A percentile compares a stretch with the other conserved stretches of the same genome.
phyloP scores from a whole-genome alignment of 2,329 filamentous ascomycete genomes.

The Aaosphaeria arxii region DNA sequence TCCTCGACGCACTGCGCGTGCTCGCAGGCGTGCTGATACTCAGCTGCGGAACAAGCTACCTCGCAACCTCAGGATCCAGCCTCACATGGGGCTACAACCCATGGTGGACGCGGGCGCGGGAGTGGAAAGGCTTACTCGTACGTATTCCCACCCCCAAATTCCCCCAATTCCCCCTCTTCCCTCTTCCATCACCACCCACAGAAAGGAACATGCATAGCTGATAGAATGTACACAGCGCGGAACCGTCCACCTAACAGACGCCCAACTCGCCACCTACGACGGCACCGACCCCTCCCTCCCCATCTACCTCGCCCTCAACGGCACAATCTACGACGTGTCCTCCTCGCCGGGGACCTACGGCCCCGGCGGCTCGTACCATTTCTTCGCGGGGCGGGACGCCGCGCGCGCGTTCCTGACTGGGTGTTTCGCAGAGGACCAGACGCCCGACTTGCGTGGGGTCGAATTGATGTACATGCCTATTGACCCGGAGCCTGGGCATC shows the following conservation, averaged over 20 bases:
- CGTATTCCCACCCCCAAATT: slow-evolving; percentile 1
- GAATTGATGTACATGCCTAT: slow-evolving; percentile 79
- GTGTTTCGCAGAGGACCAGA: slow-evolving; percentile 84
- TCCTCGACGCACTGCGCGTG: slow-evolving; percentile 67
- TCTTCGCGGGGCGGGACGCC: slow-evolving; percentile 84
- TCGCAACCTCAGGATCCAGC: slow-evolving; percentile 65
- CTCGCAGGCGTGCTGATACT: slow-evolving; percentile 64
- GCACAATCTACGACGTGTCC: slow-evolving; percentile 82
- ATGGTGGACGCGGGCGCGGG: slow-evolving; percentile 35
- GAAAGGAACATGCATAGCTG: no score
- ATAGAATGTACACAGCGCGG: slow-evolving; percentile 38
- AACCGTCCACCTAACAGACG: slow-evolving; percentile 70
- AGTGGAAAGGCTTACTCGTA: slow-evolving; percentile 33
- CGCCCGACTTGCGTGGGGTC: slow-evolving; percentile 78
- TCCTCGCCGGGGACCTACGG: slow-evolving; percentile 52
- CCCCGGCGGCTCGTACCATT: slow-evolving; percentile 79
- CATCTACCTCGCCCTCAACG: slow-evolving; percentile 87
- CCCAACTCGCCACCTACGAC: slow-evolving; percentile 71
- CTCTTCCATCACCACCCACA: background rate
- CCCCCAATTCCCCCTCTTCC: background rate
- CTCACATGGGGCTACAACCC: slow-evolving; percentile 39
- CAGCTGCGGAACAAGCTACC: slow-evolving; percentile 70
- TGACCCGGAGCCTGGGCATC: slow-evolving; percentile 19
- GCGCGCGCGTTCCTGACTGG: slow-evolving; percentile 87
- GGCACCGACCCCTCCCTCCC: slow-evolving; percentile 72